phyloP scores from a whole-genome alignment of 2,329 filamentous ascomycete species.

The Penicillium concentricum region DNA sequence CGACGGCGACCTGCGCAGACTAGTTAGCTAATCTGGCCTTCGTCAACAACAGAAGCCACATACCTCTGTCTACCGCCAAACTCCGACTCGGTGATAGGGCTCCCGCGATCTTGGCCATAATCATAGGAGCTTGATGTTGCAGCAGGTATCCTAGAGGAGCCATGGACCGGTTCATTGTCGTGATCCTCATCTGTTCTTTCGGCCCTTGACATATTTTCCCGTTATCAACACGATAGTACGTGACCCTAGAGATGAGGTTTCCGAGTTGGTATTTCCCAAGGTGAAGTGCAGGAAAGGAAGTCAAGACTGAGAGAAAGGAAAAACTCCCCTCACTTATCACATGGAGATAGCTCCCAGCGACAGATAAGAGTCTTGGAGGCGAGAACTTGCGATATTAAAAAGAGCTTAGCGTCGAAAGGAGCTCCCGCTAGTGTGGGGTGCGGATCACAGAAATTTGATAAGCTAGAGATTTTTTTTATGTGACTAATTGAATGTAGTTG shows the following conservation, averaged over 20 bases:
- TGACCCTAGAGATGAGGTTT: background rate
- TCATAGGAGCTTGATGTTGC: slow-evolving; percentile 17
- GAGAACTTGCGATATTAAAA: slow-evolving; percentile 1
- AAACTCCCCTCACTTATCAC: slow-evolving; percentile 8
- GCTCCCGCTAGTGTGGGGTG: slow-evolving; percentile 7
- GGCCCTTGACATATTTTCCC: slow-evolving; percentile 1
- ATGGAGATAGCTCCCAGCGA: slow-evolving; percentile 5
- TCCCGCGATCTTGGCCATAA: slow-evolving; percentile 9
- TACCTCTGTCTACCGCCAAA: slow-evolving; percentile 17
- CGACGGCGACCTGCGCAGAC: slow-evolving; percentile 33
- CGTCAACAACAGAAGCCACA: background rate
- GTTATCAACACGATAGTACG: background rate
- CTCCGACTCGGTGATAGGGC: slow-evolving; percentile 16
- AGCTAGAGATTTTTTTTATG: background rate
- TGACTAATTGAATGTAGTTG: slow-evolving; percentile 4
- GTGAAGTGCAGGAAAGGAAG: background rate
- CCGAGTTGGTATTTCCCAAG: background rate
- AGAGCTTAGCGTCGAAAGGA: slow-evolving; percentile 6
- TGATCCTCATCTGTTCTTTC: slow-evolving; percentile 5
- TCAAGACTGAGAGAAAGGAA: background rate
- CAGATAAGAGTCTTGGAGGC: slow-evolving; percentile 5
- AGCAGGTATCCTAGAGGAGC: slow-evolving; percentile 11
- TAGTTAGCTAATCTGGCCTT: background rate
- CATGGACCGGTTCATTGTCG: slow-evolving; percentile 5
- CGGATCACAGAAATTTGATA: slow-evolving; percentile 10